Percentiles rank a stretch among this genome's conserved stretches.
These are phyloP conservation scores for Poronia punctata DNA, from an alignment of 495 filamentous ascomycete genomes.

Conservation along the genomic window DNA sequence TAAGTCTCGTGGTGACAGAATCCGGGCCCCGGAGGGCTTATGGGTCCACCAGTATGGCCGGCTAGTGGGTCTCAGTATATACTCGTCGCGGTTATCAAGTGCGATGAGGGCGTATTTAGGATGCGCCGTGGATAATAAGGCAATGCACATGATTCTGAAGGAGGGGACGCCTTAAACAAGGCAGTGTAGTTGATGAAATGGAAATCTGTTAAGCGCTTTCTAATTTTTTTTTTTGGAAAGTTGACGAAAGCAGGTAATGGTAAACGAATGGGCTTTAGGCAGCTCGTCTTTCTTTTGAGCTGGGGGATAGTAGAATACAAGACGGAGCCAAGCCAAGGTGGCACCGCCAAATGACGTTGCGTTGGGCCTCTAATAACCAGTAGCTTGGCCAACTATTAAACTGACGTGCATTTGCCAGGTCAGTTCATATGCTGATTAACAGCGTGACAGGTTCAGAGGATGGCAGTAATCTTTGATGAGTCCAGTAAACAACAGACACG, in stretches of 20 bases:
- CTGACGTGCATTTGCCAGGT: conserved; percentile 2
- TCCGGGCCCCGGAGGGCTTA: conserved; percentile 28
- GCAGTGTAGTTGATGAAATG: no score
- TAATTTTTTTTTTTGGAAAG: no score
- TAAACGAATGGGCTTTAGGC: not conserved
- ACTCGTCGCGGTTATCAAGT: conserved; percentile 94
- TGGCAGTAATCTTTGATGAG: not conserved
- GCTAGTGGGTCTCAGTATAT: conserved; percentile 80
- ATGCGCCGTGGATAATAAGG: conserved; percentile 80
- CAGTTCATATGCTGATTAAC: conserved; percentile 6
- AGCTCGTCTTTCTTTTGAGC: not conserved
- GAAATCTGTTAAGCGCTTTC: no score
- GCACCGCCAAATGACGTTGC: conserved; percentile 9
- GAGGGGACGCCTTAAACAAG: no score
- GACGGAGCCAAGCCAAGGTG: conserved; percentile 2
- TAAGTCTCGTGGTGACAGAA: conserved; percentile 46
- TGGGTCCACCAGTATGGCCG: conserved; percentile 74
- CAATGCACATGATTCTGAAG: conserved; percentile 72
- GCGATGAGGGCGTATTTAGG: conserved; percentile 84
- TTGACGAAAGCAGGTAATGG: not conserved
- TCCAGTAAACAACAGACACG: conserved; percentile 9
- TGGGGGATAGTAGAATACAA: not conserved
- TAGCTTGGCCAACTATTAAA: conserved; percentile 1
- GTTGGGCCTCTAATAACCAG: conserved; percentile 7
- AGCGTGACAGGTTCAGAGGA: not conserved